These are phyloP conservation scores for Coniochaeta sp. DNA, from an alignment of 2,329 filamentous ascomycete genomes.

Conservation along the genomic window DNA sequence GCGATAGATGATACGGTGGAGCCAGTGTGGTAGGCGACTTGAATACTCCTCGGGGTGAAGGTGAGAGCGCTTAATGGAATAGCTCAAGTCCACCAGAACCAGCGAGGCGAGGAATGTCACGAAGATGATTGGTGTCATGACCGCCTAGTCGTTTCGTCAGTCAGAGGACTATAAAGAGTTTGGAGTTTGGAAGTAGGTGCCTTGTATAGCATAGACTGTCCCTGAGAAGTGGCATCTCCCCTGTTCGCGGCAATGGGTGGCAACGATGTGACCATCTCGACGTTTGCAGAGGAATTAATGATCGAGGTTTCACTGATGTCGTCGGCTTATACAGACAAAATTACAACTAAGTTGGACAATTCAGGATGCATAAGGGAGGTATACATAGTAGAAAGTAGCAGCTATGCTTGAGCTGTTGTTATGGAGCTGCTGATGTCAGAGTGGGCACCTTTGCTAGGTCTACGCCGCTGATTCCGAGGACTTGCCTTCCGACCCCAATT, in stretches of 20 bases:
- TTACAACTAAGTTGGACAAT: neutral
- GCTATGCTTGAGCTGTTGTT: neutral
- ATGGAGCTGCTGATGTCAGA: neutral
- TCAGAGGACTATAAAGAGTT: neutral
- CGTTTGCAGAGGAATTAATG: no score
- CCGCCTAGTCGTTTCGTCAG: slow-evolving; percentile 21
- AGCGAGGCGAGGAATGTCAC: slow-evolving; percentile 59
- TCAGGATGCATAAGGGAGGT: neutral
- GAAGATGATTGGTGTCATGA: slow-evolving; percentile 58
- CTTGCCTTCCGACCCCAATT: neutral
- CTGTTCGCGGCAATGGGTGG: neutral
- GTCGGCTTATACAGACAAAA: neutral
- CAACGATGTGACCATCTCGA: neutral
- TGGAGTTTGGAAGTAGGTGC: slow-evolving; percentile 7
- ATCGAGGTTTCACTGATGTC: neutral
- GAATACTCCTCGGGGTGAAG: slow-evolving; percentile 21
- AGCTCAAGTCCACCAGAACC: slow-evolving; percentile 50
- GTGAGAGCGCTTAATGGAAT: slow-evolving; percentile 41
- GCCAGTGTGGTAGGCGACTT: slow-evolving; percentile 28
- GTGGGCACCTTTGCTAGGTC: neutral
- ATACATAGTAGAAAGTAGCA: neutral
- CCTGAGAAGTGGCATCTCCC: slow-evolving; percentile 9
- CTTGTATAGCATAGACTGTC: slow-evolving; percentile 16
- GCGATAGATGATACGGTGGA: slow-evolving; percentile 32
- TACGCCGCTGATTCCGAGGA: neutral